Percentiles rank a stretch among this genome's conserved stretches.
These are phyloP conservation scores for Bipolaris cookei DNA, from an alignment of 2,329 filamentous ascomycete species.

Conservation along the genomic window DNA sequence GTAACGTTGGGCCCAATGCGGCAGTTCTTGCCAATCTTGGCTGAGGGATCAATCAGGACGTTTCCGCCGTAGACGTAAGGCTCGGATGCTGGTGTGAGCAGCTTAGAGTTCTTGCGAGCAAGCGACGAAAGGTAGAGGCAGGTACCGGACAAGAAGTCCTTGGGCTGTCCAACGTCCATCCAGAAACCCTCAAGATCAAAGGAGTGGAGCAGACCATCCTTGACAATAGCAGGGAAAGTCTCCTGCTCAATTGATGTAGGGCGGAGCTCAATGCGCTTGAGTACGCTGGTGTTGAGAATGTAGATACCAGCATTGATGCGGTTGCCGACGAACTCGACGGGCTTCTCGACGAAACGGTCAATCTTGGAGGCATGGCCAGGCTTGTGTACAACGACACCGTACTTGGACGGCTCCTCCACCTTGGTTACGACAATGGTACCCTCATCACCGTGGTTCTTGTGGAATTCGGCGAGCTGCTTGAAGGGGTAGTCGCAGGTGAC, in stretches of 20 bases:
- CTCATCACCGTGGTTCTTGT: constrained; percentile 91
- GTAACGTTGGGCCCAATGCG: constrained; percentile 97
- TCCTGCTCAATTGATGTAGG: constrained; percentile 98
- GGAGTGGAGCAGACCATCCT: constrained; percentile 88
- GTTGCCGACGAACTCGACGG: constrained; percentile 97
- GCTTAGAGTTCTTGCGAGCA: constrained; percentile 86
- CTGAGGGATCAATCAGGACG: constrained; percentile 89
- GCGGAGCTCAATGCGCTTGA: constrained; percentile 90
- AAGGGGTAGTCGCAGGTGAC: constrained; percentile 99
- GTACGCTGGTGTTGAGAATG: constrained; percentile 91
- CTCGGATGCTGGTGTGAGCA: constrained; percentile 75
- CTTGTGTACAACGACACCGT: constrained; percentile 98
- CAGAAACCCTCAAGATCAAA: constrained; percentile 98
- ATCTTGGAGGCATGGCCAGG: constrained; percentile 88
- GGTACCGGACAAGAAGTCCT: constrained; percentile 95
- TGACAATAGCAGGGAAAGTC: constrained; percentile 93
- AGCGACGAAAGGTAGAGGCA: constrained; percentile 95
- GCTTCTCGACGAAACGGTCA: constrained; percentile 99
- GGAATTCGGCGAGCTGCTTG: constrained; percentile 85
- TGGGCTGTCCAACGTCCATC: constrained; percentile 99
- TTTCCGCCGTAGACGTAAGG: constrained; percentile 91
- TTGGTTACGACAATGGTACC: constrained; percentile 98
- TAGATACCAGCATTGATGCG: constrained; percentile 99
- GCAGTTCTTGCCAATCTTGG: constrained; percentile 98
- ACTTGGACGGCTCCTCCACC: constrained; percentile 98